phyloP scores from a whole-genome alignment of 768 basidiomycete genomes.

The Psilocybe subaeruginosa region DNA sequence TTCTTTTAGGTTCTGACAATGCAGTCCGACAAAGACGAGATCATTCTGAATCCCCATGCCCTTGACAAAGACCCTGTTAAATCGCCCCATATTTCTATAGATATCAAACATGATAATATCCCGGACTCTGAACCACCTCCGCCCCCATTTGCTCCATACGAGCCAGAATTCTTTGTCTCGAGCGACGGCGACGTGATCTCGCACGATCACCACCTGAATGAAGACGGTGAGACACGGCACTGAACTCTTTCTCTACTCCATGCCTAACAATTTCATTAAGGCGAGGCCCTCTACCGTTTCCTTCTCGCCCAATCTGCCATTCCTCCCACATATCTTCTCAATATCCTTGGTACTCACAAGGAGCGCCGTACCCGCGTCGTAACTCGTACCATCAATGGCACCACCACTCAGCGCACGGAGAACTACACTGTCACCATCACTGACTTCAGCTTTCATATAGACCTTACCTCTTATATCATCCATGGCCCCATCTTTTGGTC shows the following conservation, averaged over 20 bases:
- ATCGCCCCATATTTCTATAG: not conserved
- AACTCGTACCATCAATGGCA: constrained; percentile 30
- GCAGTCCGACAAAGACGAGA: not conserved
- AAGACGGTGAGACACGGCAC: constrained; percentile 47
- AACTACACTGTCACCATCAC: constrained; percentile 54
- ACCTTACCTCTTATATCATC: constrained; percentile 35
- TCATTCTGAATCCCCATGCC: not conserved
- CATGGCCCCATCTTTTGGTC: constrained; percentile 43
- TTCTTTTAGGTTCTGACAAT: not conserved
- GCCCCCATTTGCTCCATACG: constrained; percentile 63
- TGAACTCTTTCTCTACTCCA: not conserved
- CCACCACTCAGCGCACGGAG: constrained; percentile 38
- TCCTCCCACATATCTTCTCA: constrained; percentile 48
- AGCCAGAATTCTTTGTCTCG: constrained; percentile 60
- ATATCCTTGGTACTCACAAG: constrained; percentile 52
- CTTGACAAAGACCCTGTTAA: not conserved
- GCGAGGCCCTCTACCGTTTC: constrained; percentile 73
- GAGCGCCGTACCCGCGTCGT: constrained; percentile 53
- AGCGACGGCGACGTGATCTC: constrained; percentile 58
- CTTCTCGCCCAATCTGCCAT: constrained; percentile 56
- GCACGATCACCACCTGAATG: constrained; percentile 70
- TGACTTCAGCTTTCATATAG: constrained; percentile 69
- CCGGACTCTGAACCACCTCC: constrained; percentile 34
- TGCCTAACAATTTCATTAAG: constrained; percentile 9
- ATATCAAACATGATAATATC: constrained; percentile 25